Evolutionary conservation across 805 yeast species (phyloP), one percentile per base, ranked within the genome.

Genomic region (Zygoascus bituminiphila): DNA sequence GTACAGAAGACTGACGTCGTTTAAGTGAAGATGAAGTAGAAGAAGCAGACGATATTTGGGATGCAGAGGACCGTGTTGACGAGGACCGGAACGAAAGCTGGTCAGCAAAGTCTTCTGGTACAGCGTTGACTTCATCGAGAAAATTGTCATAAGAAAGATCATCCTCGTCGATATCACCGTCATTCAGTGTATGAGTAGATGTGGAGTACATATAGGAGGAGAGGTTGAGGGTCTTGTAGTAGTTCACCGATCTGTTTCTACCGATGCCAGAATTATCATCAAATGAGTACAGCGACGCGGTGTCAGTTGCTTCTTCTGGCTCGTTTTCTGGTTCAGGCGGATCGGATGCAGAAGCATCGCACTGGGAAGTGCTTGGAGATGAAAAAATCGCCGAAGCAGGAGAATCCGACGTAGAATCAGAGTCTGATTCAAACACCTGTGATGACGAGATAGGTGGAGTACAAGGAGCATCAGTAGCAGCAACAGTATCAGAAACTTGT

Each of bases 201-300:
- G 15, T 8, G 4, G 25, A 20, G 38, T 15, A 26, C 23, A 17
- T 43, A 17, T 31, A 22, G 21, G 41, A n/a, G 2, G n/a, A 9
- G 14, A n/a, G 24, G 26, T 40, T 40, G 2, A 53, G 55, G 4
- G 60, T 57, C 46, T 74, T 74, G 57, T 79, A 78, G 58, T 77
- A 78, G 50, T 75, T 73, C 20, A 74, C 70, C 0, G 82, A 77
- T 1, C 75, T 65, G 47, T 77, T 76, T 51, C 83, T 65, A 21
- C 55, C 57, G 17, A 55, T 46, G 14, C 46, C 45, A 2, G 77
- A 78, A n/a, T 74, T 69, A 6, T 63, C 66, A 43, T 75, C 78
- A 53, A 79, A 79, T 1, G 82, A 78, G 53, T 77, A 79, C 47
- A 67, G 60, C 44, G 67, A 63, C 14, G 48, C 57, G 6, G 53